Evolutionary conservation across 345 rosid species (phyloP).

Genomic region (Cardamine chenopodiifolia): DNA sequence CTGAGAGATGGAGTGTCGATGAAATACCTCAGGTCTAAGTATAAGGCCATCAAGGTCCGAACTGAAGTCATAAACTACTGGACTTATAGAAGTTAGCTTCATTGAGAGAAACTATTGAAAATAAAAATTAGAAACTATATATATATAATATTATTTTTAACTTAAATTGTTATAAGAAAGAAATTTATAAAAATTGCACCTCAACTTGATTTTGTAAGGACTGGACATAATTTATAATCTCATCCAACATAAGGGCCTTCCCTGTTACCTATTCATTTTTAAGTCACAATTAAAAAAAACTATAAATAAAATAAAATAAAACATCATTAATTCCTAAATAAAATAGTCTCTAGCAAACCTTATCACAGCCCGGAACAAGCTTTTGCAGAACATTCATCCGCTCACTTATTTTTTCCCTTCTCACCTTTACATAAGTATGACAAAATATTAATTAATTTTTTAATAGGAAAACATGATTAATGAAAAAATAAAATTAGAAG

Average conservation of each 20-base stretch:
- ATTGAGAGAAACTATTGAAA: conserved; percentile 64
- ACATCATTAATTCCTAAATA: background rate
- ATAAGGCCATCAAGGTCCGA: conserved; percentile 55
- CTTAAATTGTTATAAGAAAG: background rate
- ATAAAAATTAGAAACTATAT: background rate
- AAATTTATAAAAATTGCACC: conserved; percentile 41
- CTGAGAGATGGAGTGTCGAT: background rate
- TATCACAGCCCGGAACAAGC: conserved; percentile 86
- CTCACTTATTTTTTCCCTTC: conserved; percentile 80
- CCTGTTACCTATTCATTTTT: conserved; percentile 61
- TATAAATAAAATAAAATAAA: background rate
- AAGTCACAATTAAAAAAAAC: conserved; percentile 48
- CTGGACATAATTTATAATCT: conserved; percentile 76
- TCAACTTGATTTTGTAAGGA: conserved; percentile 75
- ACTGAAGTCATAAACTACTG: conserved; percentile 62
- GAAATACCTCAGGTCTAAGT: conserved; percentile 55
- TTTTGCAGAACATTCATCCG: conserved; percentile 64
- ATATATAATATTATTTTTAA: background rate
- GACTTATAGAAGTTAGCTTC: conserved; percentile 73
- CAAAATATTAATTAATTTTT: background rate
- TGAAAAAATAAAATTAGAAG: background rate
- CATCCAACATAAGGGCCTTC: conserved; percentile 86
- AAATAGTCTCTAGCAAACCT: conserved; percentile 45
- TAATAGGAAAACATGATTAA: background rate
- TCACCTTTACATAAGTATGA: conserved; percentile 44